Base-by-base conservation (phyloP, 441 rosid species). In the Bocquillonia castaneifolia region DNA sequence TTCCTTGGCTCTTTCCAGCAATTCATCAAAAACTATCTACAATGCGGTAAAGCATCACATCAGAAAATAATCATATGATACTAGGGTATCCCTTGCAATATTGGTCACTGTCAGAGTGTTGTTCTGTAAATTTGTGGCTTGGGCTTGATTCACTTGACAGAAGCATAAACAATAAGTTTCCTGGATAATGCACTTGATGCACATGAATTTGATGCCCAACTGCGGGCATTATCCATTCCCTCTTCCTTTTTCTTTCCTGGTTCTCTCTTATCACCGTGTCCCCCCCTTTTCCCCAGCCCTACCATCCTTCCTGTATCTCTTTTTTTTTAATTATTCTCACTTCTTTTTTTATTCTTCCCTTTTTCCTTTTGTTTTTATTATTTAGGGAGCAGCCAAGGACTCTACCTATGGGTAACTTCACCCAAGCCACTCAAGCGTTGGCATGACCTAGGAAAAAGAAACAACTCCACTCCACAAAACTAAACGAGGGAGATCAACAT, bases 1-100 rank as follows among this genome's bases (percentile, higher is more conserved):
- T 76, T 94, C 98, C 82, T 81, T 90, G 57, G 84, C 86, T 79
- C 95, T 89, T 81, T 89, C 97, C 39, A 89, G 77, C 72, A 95
- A 75, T 74, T 95, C 99, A 64, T 89, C 90, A 71, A 78, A 95
- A 68, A 90, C 81, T 68, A 90, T 88, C 99, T 95, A 78, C 55
- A 79, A 69, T 67, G 25, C 36, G 53, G 64, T 6, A 60, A 28
- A 20, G 9, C 39, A 58, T 37, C 13, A 36, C 26, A 53, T 15
- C 22, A 53, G 25, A 42, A 44, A 44, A 28, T 15, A 15, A 42
- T 10, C 15, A 40, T 44, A 17, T 10, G 18, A 14, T 60, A 53
- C 17, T 55, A 14, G 9, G 36, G 1, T 28, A 12, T 29, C 17
- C 0, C 28, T 55, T 26, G 59, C 56, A 28, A 8, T 8, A 50